Evolutionary conservation across 208 protist species (phyloP).

Genomic region (Plasmodiophora brassicae): DNA sequence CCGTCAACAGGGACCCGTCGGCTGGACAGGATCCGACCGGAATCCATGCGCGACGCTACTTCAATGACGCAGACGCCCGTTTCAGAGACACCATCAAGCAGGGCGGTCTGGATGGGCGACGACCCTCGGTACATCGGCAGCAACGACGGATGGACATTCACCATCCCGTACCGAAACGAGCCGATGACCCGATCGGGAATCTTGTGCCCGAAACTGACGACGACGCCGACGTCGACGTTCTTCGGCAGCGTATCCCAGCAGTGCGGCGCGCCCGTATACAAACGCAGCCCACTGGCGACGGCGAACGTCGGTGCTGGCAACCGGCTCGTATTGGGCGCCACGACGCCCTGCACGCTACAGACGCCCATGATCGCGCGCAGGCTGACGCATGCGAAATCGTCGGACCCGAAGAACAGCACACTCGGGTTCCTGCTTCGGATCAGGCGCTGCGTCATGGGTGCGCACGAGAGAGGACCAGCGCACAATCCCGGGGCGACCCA

Average conservation of each 20-base stretch:
- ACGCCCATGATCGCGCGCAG: not conserved
- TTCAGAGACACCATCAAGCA: not conserved
- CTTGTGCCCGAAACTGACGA: constrained; percentile 19
- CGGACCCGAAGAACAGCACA: constrained; percentile 1
- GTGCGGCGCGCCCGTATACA: too few species aligned
- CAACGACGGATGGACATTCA: not conserved
- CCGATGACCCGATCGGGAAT: not conserved
- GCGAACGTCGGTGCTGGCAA: too few species aligned
- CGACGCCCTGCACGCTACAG: not conserved
- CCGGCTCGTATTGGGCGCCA: not conserved
- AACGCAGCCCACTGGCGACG: too few species aligned
- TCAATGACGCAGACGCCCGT: constrained; percentile 10
- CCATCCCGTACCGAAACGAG: not conserved
- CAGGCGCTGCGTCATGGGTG: too few species aligned
- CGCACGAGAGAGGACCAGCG: too few species aligned
- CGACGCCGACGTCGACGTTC: not conserved
- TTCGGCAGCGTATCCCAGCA: not conserved
- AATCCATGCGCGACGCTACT: not conserved
- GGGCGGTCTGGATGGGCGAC: not conserved
- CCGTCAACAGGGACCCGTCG: not conserved
- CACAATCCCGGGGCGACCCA: too few species aligned
- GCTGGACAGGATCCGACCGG: not conserved
- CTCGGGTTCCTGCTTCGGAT: too few species aligned
- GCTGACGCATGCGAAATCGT: not conserved
- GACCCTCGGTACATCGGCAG: not conserved